These are phyloP conservation scores for Inonotus hispidus DNA, from an alignment of 1,284 basidiomycete genomes.

Conservation along the genomic window DNA sequence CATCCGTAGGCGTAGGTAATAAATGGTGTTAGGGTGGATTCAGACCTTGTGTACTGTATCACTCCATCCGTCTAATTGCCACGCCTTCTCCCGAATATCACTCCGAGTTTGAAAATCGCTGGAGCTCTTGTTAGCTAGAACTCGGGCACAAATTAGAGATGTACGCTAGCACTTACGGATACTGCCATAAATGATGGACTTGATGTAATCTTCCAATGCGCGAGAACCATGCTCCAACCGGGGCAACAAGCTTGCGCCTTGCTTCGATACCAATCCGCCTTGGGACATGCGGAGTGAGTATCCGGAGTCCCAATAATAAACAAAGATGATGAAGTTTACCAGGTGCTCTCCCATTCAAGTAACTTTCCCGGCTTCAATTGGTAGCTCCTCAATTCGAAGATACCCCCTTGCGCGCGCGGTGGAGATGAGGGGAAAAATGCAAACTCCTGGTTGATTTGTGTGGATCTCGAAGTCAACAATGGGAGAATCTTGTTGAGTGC, in stretches of 20 bases:
- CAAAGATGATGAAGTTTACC: constrained; percentile 45
- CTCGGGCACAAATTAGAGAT: too few relatives aligned
- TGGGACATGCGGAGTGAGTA: constrained; percentile 26
- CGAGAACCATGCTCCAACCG: constrained; percentile 92
- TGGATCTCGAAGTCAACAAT: constrained; percentile 61
- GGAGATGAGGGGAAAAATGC: constrained; percentile 89
- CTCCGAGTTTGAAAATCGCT: constrained; percentile 80
- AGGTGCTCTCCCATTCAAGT: constrained; percentile 89
- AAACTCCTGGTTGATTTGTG: constrained; percentile 88
- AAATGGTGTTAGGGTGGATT: too few relatives aligned
- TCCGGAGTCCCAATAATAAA: constrained; percentile 14
- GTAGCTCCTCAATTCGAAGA: constrained; percentile 90
- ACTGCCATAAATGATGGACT: constrained; percentile 94
- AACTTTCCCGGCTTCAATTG: constrained; percentile 79
- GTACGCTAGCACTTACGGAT: constrained; percentile 76
- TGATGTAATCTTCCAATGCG: constrained; percentile 87
- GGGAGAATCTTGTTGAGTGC: constrained; percentile 68
- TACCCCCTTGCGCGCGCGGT: constrained; percentile 77
- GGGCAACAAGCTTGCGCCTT: constrained; percentile 74
- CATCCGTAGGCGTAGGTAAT: too few relatives aligned
- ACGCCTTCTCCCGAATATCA: constrained; percentile 80
- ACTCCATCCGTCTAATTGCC: constrained; percentile 91
- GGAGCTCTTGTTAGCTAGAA: too few relatives aligned
- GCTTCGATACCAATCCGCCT: constrained; percentile 87
- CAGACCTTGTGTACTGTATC: constrained; percentile 87